Conservation (phyloP, 441 rosid species). For the Mallotus repandus region DNA sequence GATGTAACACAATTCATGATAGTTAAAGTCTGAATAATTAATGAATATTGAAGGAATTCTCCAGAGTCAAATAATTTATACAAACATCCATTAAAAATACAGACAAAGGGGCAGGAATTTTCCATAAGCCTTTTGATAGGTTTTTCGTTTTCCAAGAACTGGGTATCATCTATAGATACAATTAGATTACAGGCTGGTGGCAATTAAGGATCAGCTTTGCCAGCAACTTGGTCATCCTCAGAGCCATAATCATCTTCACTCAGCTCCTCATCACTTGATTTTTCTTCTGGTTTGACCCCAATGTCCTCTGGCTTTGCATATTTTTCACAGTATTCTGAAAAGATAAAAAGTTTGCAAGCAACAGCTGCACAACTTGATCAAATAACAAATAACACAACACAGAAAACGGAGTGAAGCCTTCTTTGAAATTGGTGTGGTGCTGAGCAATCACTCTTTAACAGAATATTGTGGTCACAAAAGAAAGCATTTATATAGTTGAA, state of each 20-base stretch:
- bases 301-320: conserved; percentile 75
- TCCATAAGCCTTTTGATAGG: conserved; percentile 30
- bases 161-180: conserved; percentile 43
- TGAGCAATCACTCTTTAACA: background rate
- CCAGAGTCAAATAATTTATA: conserved; percentile 42
- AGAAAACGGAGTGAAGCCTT: background rate
- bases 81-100: conserved; percentile 34
- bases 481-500: too few relatives aligned
- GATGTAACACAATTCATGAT: too few relatives aligned
- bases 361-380: background rate
- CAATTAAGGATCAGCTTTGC: conserved; percentile 67
- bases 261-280: conserved; percentile 82
- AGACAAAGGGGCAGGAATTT: conserved; percentile 27
- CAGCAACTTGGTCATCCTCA: conserved; percentile 67
- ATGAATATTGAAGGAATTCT: conserved; percentile 31
- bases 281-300: conserved; percentile 54
- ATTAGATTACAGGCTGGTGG: background rate
- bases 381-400: background rate
- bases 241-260: conserved; percentile 78
- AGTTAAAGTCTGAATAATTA: conserved; percentile 8
- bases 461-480: too few relatives aligned
- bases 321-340: conserved; percentile 76
- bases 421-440: background rate
- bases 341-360: background rate
- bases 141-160: conserved; percentile 32